These are phyloP conservation scores for Bertia moriformis DNA, from an alignment of 2,329 filamentous ascomycete genomes.

Conservation along the genomic window DNA sequence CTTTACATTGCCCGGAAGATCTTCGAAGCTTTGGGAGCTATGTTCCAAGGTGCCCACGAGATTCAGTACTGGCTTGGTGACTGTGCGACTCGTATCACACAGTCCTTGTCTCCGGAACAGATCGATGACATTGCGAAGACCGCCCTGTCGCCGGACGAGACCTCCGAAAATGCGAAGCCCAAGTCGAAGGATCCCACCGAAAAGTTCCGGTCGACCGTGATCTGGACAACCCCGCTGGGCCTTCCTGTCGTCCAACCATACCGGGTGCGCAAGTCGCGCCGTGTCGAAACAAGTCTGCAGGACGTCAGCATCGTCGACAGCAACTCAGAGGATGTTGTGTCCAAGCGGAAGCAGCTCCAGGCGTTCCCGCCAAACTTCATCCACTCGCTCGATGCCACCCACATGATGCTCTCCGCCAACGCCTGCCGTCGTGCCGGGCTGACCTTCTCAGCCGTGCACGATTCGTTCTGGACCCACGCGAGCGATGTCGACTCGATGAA, in stretches of 20 bases:
- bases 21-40: conserved; percentile 67
- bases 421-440: conserved; percentile 67
- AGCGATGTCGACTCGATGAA: conserved; percentile 74
- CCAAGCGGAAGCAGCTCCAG: conserved; percentile 80
- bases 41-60: conserved; percentile 87
- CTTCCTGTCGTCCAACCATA: conserved; percentile 96
- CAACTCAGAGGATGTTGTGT: conserved; percentile 57
- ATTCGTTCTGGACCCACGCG: conserved; percentile 98
- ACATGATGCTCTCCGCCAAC: conserved; percentile 87
- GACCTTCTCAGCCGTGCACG: conserved; percentile 84
- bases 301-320: conserved; percentile 54
- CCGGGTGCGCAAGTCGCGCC: conserved; percentile 42
- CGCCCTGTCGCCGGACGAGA: conserved; percentile 9
- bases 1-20: conserved; percentile 73
- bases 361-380: conserved; percentile 98
- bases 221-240: conserved; percentile 90
- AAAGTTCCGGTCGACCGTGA: conserved; percentile 69
- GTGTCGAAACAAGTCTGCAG: conserved; percentile 64
- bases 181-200: conserved; percentile 25
- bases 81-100: conserved; percentile 73
- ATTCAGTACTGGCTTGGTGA: conserved; percentile 93
- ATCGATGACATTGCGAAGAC: conserved; percentile 44
- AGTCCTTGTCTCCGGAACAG: conserved; percentile 65
- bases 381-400: conserved; percentile 92
- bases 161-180: conserved; percentile 4